phyloP scores from a whole-genome alignment of 768 basidiomycete species.

The Boletus vermiculosoides region DNA sequence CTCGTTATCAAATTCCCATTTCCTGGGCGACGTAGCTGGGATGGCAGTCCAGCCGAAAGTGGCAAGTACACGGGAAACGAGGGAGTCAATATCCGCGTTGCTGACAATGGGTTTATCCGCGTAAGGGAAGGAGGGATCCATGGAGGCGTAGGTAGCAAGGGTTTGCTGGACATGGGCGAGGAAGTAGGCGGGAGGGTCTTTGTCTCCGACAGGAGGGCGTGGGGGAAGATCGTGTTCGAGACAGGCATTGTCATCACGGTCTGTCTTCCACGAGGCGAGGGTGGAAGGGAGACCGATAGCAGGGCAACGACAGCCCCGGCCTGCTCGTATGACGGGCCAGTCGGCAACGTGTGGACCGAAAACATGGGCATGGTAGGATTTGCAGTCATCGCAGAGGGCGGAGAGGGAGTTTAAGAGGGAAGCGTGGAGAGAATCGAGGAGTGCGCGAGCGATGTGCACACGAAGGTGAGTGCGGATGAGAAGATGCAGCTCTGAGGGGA shows the following conservation, averaged over 20 bases:
- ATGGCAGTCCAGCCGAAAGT: slow-evolving; percentile 41
- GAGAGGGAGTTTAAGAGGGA: slow-evolving; percentile 35
- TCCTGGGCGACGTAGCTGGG: slow-evolving; percentile 13
- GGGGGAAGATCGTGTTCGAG: slow-evolving; percentile 20
- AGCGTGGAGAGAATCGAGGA: slow-evolving; percentile 41
- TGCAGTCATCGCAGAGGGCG: slow-evolving; percentile 48
- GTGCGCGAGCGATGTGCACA: slow-evolving; percentile 40
- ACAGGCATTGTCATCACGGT: slow-evolving; percentile 10
- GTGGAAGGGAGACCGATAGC: slow-evolving; percentile 20
- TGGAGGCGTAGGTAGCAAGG: slow-evolving; percentile 48
- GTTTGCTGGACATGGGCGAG: slow-evolving; percentile 41
- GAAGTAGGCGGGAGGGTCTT: slow-evolving; percentile 34
- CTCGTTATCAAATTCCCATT: slow-evolving; percentile 32
- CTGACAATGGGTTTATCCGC: slow-evolving; percentile 19
- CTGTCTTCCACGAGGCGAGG: slow-evolving; percentile 7
- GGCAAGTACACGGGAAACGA: slow-evolving; percentile 41
- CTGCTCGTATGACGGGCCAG: slow-evolving; percentile 49
- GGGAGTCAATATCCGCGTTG: slow-evolving; percentile 41
- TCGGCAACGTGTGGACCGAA: slow-evolving; percentile 52
- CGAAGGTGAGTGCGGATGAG: slow-evolving; percentile 50
- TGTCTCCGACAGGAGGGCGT: slow-evolving; percentile 34
- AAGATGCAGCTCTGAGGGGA: slow-evolving; percentile 55
- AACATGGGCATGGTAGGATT: slow-evolving; percentile 51
- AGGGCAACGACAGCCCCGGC: slow-evolving; percentile 47
- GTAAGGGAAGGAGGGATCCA: slow-evolving; percentile 32